Conservation (phyloP, 768 basidiomycete genomes). For the Panellus pusillus region DNA sequence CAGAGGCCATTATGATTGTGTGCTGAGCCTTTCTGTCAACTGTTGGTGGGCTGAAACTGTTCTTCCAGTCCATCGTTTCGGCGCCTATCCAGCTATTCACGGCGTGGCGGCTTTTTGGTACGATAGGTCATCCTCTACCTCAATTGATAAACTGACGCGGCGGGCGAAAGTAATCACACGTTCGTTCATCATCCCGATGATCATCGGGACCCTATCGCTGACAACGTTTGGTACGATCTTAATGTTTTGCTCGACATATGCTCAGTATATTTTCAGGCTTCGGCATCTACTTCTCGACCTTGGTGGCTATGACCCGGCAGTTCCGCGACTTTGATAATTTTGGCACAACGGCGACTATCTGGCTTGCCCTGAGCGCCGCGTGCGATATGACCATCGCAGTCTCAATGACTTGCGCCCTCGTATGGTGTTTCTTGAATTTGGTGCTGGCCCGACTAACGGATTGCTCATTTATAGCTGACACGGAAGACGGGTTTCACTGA, state of each 20-base stretch:
- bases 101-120: slow-evolving; percentile 15
- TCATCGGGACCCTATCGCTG: slow-evolving; percentile 7
- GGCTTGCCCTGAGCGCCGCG: slow-evolving; percentile 8
- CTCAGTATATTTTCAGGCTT: neutral
- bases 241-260: too few relatives aligned
- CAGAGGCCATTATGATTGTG: slow-evolving; percentile 14
- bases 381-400: slow-evolving; percentile 11
- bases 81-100: slow-evolving; percentile 15
- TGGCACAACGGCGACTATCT: neutral
- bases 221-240: slow-evolving; percentile 12
- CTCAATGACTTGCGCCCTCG: slow-evolving; percentile 9
- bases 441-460: neutral
- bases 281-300: too few relatives aligned
- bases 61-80: slow-evolving; percentile 3
- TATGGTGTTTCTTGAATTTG: too few relatives aligned
- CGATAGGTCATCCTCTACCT: neutral
- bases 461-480: neutral
- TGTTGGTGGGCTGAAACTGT: neutral
- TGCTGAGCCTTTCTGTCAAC: neutral
- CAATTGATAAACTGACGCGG: too few relatives aligned
- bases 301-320: too few relatives aligned
- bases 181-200: neutral
- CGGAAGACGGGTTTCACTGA: neutral
- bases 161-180: slow-evolving; percentile 13
- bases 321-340: slow-evolving; percentile 4